Conservation (phyloP, 192 early-diverging fungal genomes). For the Mortierella claussenii region DNA sequence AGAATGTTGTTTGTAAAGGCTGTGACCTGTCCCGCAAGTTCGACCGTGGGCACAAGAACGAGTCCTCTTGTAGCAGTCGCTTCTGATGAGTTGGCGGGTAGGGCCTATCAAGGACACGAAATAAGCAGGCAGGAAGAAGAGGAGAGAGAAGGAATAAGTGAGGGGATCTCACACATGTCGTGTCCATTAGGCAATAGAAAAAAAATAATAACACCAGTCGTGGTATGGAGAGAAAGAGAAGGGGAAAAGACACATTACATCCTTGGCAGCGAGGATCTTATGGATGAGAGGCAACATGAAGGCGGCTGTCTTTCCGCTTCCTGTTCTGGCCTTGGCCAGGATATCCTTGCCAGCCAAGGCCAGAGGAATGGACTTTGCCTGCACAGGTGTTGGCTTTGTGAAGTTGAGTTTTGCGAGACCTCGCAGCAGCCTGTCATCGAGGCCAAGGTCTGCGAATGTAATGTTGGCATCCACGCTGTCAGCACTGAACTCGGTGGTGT, state of each 20-base stretch:
- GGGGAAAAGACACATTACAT: too few species aligned
- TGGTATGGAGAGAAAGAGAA: too few species aligned
- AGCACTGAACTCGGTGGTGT: constrained; percentile 41
- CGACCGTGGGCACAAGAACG: constrained; percentile 94
- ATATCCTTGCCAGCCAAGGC: constrained; percentile 94
- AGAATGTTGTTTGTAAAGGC: constrained; percentile 78
- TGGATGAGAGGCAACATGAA: constrained; percentile 93
- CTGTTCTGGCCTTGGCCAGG: constrained; percentile 91
- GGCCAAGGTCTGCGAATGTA: constrained; percentile 49
- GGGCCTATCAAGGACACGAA: constrained; percentile 24
- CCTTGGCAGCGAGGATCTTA: constrained; percentile 84
- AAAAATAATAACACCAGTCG: constrained; percentile 10
- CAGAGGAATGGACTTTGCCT: constrained; percentile 89
- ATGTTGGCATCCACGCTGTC: constrained; percentile 46
- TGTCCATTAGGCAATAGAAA: neutral
- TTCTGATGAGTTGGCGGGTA: constrained; percentile 47
- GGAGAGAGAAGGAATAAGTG: neutral
- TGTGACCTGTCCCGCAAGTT: constrained; percentile 94
- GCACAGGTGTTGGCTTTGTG: constrained; percentile 88
- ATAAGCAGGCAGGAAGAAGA: neutral
- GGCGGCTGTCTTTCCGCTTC: constrained; percentile 97
- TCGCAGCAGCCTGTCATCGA: constrained; percentile 89
- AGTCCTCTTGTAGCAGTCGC: constrained; percentile 62
- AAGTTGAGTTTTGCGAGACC: constrained; percentile 88
- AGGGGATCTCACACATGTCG: neutral